These are phyloP conservation scores for Amanita inopinata DNA, from an alignment of 768 basidiomycete species.

Conservation along the genomic window DNA sequence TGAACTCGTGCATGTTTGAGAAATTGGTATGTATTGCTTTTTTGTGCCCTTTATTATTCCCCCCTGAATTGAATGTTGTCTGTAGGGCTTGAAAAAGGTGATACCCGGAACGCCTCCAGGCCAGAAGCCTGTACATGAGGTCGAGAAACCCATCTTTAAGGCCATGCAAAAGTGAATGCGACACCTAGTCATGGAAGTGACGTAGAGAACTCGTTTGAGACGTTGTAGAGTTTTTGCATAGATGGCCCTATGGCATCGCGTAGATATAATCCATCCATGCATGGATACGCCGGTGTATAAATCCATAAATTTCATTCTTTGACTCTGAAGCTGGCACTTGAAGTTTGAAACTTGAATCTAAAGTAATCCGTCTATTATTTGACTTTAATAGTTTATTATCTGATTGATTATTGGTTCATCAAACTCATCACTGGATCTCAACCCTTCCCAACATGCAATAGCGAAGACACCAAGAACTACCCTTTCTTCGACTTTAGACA, in stretches of 20 bases:
- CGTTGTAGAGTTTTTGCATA: neutral
- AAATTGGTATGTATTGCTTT: slow-evolving; percentile 65
- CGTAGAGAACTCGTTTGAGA: too few relatives aligned
- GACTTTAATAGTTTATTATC: too few relatives aligned
- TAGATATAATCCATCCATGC: slow-evolving; percentile 3
- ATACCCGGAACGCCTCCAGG: slow-evolving; percentile 86
- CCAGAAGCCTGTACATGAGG: slow-evolving; percentile 80
- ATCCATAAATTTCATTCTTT: neutral
- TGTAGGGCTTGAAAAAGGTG: slow-evolving; percentile 79
- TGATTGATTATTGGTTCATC: too few relatives aligned
- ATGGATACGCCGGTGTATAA: neutral
- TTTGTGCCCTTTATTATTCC: neutral
- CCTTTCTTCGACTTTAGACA: too few relatives aligned
- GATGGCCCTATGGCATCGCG: neutral
- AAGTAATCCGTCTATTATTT: too few relatives aligned
- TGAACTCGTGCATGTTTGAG: slow-evolving; percentile 94
- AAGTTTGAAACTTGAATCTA: too few relatives aligned
- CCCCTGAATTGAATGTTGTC: slow-evolving; percentile 1
- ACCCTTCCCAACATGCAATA: neutral
- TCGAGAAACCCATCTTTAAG: slow-evolving; percentile 75
- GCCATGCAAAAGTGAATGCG: slow-evolving; percentile 65
- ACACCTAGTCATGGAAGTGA: neutral
- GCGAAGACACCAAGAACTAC: neutral
- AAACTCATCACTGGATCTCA: too few relatives aligned
- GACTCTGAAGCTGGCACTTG: too few relatives aligned